A percentile compares a stretch with the other conserved stretches of the same genome.
phyloP scores from a whole-genome alignment of 2,329 filamentous ascomycete species.

The Penicillium concentricum region DNA sequence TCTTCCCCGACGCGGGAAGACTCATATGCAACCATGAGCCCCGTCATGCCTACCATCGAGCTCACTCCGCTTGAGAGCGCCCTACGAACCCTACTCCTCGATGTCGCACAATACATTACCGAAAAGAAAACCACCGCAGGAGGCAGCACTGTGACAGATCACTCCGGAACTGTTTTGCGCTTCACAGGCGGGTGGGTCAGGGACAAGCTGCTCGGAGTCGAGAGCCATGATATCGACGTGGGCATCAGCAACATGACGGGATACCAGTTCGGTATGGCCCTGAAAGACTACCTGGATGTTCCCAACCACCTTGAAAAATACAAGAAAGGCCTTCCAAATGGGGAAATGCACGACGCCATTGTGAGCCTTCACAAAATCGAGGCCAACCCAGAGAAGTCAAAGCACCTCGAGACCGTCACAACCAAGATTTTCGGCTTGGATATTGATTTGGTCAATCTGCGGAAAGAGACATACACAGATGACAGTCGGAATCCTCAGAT shows the following conservation, averaged over 20 bases:
- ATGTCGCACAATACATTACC: slow-evolving; percentile 70
- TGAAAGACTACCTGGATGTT: slow-evolving; percentile 45
- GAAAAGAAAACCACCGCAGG: slow-evolving; percentile 42
- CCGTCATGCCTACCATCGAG: slow-evolving; percentile 42
- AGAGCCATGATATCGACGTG: slow-evolving; percentile 51
- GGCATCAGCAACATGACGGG: slow-evolving; percentile 52
- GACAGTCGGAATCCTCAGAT: slow-evolving; percentile 87
- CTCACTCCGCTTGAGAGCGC: slow-evolving; percentile 71
- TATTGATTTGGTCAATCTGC: slow-evolving; percentile 89
- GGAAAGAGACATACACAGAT: slow-evolving; percentile 87
- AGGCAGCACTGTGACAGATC: slow-evolving; percentile 19
- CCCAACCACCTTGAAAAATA: slow-evolving; percentile 42
- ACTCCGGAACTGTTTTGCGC: slow-evolving; percentile 40
- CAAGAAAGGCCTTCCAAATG: slow-evolving; percentile 44
- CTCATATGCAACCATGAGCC: slow-evolving; percentile 25
- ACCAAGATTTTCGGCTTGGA: slow-evolving; percentile 82
- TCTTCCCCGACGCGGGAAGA: slow-evolving; percentile 25
- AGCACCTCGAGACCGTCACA: slow-evolving; percentile 90
- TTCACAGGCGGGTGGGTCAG: slow-evolving; percentile 53
- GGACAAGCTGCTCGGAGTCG: slow-evolving; percentile 49
- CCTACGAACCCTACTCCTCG: slow-evolving; percentile 73
- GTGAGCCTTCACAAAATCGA: slow-evolving; percentile 83
- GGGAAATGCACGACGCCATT: slow-evolving; percentile 62
- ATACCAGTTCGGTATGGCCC: slow-evolving; percentile 45
- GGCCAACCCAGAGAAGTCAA: slow-evolving; percentile 92